Base-by-base conservation (phyloP, 805 yeast species). In the Candida anglica region DNA sequence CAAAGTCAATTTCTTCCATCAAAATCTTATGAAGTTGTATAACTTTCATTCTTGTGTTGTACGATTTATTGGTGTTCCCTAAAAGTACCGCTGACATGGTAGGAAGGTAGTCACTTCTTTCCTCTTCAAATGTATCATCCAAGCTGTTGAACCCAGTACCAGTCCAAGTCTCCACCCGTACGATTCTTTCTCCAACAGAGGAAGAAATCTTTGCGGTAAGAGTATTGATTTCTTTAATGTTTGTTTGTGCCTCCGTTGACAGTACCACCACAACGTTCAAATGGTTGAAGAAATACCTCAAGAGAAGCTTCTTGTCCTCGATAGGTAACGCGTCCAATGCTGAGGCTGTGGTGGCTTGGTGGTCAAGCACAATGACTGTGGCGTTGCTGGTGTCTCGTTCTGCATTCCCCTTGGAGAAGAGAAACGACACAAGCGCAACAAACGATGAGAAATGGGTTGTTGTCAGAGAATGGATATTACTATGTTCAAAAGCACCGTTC, bases 111-210 rank as follows among this genome's bases (percentile, higher is more conserved):
- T 19, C 19, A 20, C 15, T 23, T 4, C 14, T 25, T 16, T 15
- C 37, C 8, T 37, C 22, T 29, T 27, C 15, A 23, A 37, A 50
- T 25, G 34, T 38, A 33, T 56, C 63, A 35, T 51, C 42, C 21
- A 52, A 34, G 25, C 40, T 39, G 23, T 34, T 27, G 4, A 38
- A 32, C 3, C 62, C 58, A 7, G 68, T 61, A 13, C 70, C 71
- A 1, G 70, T 65, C 71, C 71, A 66, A 13, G 60, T 56, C 51
- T 69, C 58, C 40, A 71, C 59, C 34, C 67, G 50, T n/a, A 56
- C 32, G 32, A 66, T 55, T 30, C 73, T 48, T 33, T 57, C 50
- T 17, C 50, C 39, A 8, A 64, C 48, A 7, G 8, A 21, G 5
- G 22, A 17, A 6, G 30, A 13, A 7, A 27, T 27, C 14, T 19